Base-by-base conservation (phyloP, 208 protist species). In the Dictyostelium gargantuum region DNA sequence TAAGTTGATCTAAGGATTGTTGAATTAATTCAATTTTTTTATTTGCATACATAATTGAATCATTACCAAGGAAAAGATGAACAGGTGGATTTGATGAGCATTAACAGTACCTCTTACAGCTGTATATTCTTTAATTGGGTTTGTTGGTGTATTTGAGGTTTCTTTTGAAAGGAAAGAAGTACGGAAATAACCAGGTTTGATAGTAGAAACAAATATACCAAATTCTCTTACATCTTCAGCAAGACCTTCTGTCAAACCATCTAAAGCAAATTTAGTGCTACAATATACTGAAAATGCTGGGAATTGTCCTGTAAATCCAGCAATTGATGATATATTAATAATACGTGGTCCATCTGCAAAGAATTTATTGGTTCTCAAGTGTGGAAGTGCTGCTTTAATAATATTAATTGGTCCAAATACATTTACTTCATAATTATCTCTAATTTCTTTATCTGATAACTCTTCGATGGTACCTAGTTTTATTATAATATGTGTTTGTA, bases 381-480 rank as follows among this genome's bases (percentile, higher is more conserved):
- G 13, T 29, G 56, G 58, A 23, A 66, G 0, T 2, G 56, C 13
- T 21, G 42, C 11, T 32, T 44, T 8, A 11, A 72, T 23, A 6
- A 84, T 29, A 56, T 52, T 56, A 1, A 84, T 73, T 1, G 19
- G 6, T 32, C 61, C 80, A 54, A 74, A 84, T 1, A 86, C 32
- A 77, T 86, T 86, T 17, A 61, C 19, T 9, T 86, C 81, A 48
- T 52, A 86, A 26, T 52, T 32, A 29, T 56, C 63, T 46, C 23
- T 56, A 13, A 56, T 11, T 23, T 86, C 68, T 42, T 54, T 23
- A 38, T 77, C 32, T 1, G 66, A 26, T 10, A 86, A 9, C 15
- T 75, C 81, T 50, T 86, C 81, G 21, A 77, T 66, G 9, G 81
- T 40, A 26, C 66, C 63, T 23, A n/a, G n/a, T n/a, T n/a, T n/a